A percentile compares a stretch with the other conserved stretches of the same genome.
Conservation (phyloP, 2,329 filamentous ascomycete genomes). For the Ophiobolus disseminans region DNA sequence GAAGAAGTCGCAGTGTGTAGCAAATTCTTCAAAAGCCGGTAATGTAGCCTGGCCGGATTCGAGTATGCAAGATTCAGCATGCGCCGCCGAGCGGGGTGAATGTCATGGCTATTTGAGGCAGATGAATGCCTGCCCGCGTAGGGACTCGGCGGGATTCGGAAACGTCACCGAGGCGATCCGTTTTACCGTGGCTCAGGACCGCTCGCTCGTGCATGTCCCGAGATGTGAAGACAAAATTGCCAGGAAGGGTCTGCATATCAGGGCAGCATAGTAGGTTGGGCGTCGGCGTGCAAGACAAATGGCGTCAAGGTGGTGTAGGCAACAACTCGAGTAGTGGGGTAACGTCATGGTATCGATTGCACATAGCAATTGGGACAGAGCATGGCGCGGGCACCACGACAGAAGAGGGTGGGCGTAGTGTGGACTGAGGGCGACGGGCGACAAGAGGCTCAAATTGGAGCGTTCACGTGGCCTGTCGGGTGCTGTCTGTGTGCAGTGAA, state of each 20-base stretch:
- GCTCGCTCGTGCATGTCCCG: slow-evolving; percentile 21
- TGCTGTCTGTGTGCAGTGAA: slow-evolving; percentile 6
- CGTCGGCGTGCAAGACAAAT: not conserved
- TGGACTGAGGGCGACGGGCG: no score
- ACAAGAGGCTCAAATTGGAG: not conserved
- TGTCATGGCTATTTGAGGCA: not conserved
- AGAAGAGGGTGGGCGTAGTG: not conserved
- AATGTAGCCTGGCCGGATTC: not conserved
- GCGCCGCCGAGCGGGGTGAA: not conserved
- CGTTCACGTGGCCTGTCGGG: not conserved
- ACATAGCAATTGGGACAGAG: slow-evolving; percentile 3
- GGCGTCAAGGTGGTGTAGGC: slow-evolving; percentile 6
- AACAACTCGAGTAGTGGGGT: slow-evolving; percentile 9
- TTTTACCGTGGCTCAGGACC: slow-evolving; percentile 28
- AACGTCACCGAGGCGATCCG: slow-evolving; percentile 25
- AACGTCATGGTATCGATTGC: slow-evolving; percentile 25
- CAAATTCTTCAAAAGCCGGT: no score
- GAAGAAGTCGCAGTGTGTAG: no score
- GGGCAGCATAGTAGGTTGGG: not conserved
- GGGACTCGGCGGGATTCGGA: slow-evolving; percentile 27
- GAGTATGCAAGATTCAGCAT: slow-evolving; percentile 3
- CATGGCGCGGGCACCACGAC: slow-evolving; percentile 4
- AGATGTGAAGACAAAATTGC: slow-evolving; percentile 15
- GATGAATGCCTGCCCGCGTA: slow-evolving; percentile 5
- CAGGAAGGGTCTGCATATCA: slow-evolving; percentile 15